Evolutionary conservation across 176 grass and related monocot species (phyloP).

Genomic region (Rhynchospora breviuscula): DNA sequence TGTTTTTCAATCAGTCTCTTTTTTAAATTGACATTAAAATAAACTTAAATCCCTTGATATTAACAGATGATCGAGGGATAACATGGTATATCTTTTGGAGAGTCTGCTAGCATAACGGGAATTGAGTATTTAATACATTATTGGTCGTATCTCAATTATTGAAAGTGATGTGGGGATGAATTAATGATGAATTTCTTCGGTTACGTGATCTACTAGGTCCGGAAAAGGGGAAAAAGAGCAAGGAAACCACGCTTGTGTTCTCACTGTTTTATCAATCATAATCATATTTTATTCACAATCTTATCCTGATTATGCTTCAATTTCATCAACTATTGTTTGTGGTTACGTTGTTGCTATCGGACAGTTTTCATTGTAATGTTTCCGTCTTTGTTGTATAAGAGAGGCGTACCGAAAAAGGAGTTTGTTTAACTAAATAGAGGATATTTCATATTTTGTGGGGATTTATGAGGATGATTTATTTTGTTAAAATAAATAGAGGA

Average conservation of each 20-base stretch:
- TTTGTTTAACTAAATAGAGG: not conserved
- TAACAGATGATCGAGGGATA: not conserved
- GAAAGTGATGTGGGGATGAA: not conserved
- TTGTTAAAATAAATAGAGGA: not conserved
- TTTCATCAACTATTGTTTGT: not conserved
- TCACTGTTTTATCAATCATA: constrained; percentile 2
- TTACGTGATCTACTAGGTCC: not conserved
- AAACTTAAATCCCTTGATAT: not conserved
- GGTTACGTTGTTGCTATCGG: constrained; percentile 4
- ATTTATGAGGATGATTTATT: not conserved
- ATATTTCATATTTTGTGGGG: too few relatives aligned
- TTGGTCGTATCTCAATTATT: not conserved
- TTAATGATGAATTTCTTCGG: not conserved
- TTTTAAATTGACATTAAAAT: not conserved
- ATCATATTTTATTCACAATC: not conserved
- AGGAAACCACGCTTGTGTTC: not conserved
- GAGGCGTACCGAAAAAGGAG: constrained; percentile 4
- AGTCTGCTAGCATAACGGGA: not conserved
- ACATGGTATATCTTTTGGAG: not conserved
- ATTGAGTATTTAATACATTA: not conserved
- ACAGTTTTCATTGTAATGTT: not conserved
- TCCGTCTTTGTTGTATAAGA: constrained; percentile 6
- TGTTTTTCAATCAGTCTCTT: not conserved
- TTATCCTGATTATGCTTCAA: not conserved
- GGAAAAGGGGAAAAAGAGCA: not conserved